A percentile compares a stretch with the other conserved stretches of the same genome.
Evolutionary conservation across 305 asterid species (phyloP).

Genomic region (Fraxinus platypoda): DNA sequence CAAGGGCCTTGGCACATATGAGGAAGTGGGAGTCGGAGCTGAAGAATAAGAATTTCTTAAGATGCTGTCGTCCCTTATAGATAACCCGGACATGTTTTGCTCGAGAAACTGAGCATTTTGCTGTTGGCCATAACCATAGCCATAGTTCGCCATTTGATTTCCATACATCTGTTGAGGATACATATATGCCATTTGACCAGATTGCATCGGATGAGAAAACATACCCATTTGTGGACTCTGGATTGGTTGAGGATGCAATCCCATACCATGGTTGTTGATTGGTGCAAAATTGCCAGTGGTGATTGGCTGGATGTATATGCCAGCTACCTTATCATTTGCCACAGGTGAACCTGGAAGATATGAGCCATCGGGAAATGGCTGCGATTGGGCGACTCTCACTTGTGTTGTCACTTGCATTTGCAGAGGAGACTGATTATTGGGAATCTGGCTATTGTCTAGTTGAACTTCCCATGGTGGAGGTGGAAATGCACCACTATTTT

Average conservation of each 20-base stretch:
- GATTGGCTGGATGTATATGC: constrained; percentile 47
- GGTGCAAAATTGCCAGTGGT: constrained; percentile 23
- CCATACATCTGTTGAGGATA: background rate
- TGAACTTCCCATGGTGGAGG: constrained; percentile 98
- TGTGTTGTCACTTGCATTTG: constrained; percentile 43
- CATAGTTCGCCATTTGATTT: constrained; percentile 12
- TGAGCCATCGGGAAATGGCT: constrained; percentile 40
- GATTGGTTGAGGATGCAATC: constrained; percentile 29
- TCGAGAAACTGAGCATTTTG: constrained; percentile 62
- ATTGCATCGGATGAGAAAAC: constrained; percentile 19
- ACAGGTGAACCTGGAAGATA: constrained; percentile 42
- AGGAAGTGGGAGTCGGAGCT: constrained; percentile 38
- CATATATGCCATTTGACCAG: background rate
- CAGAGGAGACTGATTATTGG: constrained; percentile 41
- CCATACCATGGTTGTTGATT: constrained; percentile 28
- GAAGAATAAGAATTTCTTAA: constrained; percentile 41
- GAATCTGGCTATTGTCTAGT: constrained; percentile 39
- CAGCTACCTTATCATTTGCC: constrained; percentile 39
- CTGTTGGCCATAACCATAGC: constrained; percentile 55
- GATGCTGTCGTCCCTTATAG: constrained; percentile 64
- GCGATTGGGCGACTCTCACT: constrained; percentile 27
- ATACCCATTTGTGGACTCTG: constrained; percentile 36
- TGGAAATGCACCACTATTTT: constrained; percentile 55
- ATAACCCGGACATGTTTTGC: constrained; percentile 70
- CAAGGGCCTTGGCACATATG: constrained; percentile 54